Base-by-base conservation (phyloP, 129 eudicot species). In the Lactuca sativa region DNA sequence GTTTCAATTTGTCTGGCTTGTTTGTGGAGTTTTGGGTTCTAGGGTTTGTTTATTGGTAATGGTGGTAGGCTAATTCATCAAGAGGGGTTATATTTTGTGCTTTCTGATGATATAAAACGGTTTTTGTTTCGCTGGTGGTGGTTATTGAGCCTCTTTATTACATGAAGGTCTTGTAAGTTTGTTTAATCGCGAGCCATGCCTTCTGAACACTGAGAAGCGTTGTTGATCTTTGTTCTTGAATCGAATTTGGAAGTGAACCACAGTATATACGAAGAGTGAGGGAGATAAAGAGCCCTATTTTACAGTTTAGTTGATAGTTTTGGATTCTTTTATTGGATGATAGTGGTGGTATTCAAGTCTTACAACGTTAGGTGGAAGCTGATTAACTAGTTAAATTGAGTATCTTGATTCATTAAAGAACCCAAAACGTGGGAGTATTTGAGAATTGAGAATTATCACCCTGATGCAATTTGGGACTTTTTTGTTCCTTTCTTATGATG, bases 1-100 rank as follows among this genome's bases (percentile, higher is more conserved):
- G 75, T 68, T 68, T 60, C 65, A 40, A 48, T 53, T 57, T 32
- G 33, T 38, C 13, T 17, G 66, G 56, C 16, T 17, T 30, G 13
- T 48, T 71, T 65, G 44, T n/a, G 76, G 72, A 66, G 75, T 58
- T 62, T 72, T 58, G 30, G 65, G 75, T 78, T 76, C 74, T 82
- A 85, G 87, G 85, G 87, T 82, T 87, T 84, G 90, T 62, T 78
- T 56, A 8, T 73, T 31, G 40, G 72, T 36, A 66, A 76, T 78
- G 82, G 64, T 69, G 7, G 5, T 57, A 78, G 66, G 60, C 36
- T 66, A 56, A 31, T 78, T 49, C 36, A 59, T 75, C 58, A 31
- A 62, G 67, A 67, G 61, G 65, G 70, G 67, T 57, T 69, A 52
- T 73, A 63, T 61, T 48, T 56, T 64, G 67, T 57, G 44, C 4